Evolutionary conservation across 192 early-diverging fungal genomes (phyloP).

Genomic region (Fimicolochytrium jonesii): DNA sequence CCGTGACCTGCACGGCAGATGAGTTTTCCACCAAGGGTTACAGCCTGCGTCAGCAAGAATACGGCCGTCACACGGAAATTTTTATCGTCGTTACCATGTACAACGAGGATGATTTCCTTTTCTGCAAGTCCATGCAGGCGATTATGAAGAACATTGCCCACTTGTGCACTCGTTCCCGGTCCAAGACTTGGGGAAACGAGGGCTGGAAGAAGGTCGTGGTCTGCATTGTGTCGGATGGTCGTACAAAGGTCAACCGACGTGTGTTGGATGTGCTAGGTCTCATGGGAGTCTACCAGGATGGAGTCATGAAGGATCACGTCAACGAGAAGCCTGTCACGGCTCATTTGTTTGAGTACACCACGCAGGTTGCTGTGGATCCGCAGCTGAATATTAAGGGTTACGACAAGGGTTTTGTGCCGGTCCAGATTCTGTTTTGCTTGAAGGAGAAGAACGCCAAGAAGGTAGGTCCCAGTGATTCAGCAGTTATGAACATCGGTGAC

Average conservation of each 20-base stretch:
- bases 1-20: slow-evolving; percentile 81
- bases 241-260: slow-evolving; percentile 72
- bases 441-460: slow-evolving; percentile 91
- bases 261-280: slow-evolving; percentile 74
- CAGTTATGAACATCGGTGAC: not conserved
- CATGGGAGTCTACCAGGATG: slow-evolving; percentile 66
- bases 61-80: slow-evolving; percentile 76
- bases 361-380: slow-evolving; percentile 63
- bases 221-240: slow-evolving; percentile 88
- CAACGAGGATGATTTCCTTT: slow-evolving; percentile 85
- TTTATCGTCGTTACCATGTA: slow-evolving; percentile 92
- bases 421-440: slow-evolving; percentile 87
- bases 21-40: slow-evolving; percentile 64
- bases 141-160: slow-evolving; percentile 90
- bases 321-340: slow-evolving; percentile 67
- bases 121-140: slow-evolving; percentile 82
- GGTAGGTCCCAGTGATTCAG: slow-evolving; percentile 1
- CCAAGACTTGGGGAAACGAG: slow-evolving; percentile 73
- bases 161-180: slow-evolving; percentile 73
- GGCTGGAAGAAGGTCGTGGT: slow-evolving; percentile 93
- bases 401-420: slow-evolving; percentile 70
- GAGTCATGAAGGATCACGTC: slow-evolving; percentile 56
- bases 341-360: slow-evolving; percentile 90
- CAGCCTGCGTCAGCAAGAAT: slow-evolving; percentile 65
- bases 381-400: slow-evolving; percentile 63